Evolutionary conservation across 306 rosid species (phyloP).

Genomic region (Geum urbanum): DNA sequence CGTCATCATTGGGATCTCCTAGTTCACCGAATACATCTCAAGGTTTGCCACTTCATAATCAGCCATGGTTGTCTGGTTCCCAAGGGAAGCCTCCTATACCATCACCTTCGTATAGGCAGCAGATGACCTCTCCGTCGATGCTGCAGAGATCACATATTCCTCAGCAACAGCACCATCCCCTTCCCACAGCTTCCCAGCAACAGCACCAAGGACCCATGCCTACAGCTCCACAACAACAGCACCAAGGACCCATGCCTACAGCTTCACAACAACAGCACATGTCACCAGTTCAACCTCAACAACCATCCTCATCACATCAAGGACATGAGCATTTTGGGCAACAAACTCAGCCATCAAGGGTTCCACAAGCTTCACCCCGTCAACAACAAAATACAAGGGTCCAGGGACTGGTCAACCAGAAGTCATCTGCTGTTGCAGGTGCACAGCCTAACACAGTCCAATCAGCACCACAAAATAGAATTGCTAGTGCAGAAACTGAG

Average conservation of each 20-base stretch:
- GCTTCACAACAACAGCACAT: constrained; percentile 24
- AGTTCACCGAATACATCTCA: constrained; percentile 59
- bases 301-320: constrained; percentile 56
- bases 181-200: constrained; percentile 21
- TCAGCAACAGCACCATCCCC: constrained; percentile 27
- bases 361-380: constrained; percentile 50
- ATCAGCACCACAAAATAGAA: constrained; percentile 45
- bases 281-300: constrained; percentile 36
- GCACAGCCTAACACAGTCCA: constrained; percentile 52
- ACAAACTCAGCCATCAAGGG: constrained; percentile 55
- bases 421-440: constrained; percentile 48
- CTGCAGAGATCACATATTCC: constrained; percentile 70
- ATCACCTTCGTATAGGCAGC: constrained; percentile 73
- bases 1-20: constrained; percentile 58
- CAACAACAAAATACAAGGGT: constrained; percentile 67
- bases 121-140: constrained; percentile 52
- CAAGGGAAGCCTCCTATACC: constrained; percentile 95
- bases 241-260: constrained; percentile 21
- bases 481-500: constrained; percentile 46
- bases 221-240: constrained; percentile 31
- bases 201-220: constrained; percentile 32
- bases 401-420: constrained; percentile 55
- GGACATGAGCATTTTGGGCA: constrained; percentile 61
- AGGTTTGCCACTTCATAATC: constrained; percentile 58
- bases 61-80: constrained; percentile 86